Percentiles rank a stretch among this genome's conserved stretches.
These are phyloP conservation scores for Zymoseptoria tritici DNA, from an alignment of 2,329 filamentous ascomycete species.

Conservation along the genomic window DNA sequence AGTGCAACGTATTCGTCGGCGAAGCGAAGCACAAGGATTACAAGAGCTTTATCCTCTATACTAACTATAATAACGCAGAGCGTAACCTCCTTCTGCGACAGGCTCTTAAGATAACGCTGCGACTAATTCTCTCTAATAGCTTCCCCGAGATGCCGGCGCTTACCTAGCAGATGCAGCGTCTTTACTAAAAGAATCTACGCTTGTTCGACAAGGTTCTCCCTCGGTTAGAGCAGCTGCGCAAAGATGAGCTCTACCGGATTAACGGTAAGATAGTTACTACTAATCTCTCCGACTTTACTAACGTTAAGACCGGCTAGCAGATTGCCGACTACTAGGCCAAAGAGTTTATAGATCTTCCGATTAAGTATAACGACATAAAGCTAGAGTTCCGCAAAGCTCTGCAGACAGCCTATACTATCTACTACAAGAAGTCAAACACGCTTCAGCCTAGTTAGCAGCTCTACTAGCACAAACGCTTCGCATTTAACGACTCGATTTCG, in stretches of 20 bases:
- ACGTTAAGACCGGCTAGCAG: neutral
- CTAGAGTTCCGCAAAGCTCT: neutral
- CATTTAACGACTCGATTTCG: neutral
- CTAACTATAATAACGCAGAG: neutral
- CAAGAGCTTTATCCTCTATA: neutral
- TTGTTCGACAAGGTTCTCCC: neutral
- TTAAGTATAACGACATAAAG: neutral
- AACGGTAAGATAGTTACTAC: neutral
- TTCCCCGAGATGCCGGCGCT: neutral
- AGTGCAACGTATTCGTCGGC: neutral
- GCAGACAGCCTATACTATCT: neutral
- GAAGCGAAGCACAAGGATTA: neutral
- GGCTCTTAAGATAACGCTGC: neutral
- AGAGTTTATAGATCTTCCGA: neutral
- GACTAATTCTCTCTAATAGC: neutral
- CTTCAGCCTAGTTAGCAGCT: neutral
- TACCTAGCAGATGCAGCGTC: neutral
- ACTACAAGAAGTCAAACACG: neutral
- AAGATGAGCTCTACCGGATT: neutral
- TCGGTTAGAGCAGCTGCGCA: neutral
- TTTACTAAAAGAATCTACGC: neutral
- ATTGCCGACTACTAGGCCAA: neutral
- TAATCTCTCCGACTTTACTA: neutral
- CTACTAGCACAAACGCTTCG: neutral
- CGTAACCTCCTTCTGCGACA: neutral